Evolutionary conservation across 768 basidiomycete species (phyloP), one percentile per base, ranked within the genome.

Genomic region (Calocera viscosa): DNA sequence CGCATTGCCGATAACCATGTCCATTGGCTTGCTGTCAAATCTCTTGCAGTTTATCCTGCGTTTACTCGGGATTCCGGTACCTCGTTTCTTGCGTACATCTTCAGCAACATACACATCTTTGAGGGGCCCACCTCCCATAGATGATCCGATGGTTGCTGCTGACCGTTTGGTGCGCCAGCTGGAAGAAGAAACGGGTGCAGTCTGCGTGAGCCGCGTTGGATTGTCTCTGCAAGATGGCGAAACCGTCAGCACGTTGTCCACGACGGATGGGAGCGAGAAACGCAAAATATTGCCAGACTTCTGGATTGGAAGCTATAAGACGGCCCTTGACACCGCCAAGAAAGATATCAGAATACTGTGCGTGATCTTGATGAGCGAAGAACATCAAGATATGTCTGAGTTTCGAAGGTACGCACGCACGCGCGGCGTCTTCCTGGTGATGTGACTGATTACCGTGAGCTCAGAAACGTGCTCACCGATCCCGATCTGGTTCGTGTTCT

Each of bases 321-420:
- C 87, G 2, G 88, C 87, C 41, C 76, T 95, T 69, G 80, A 83
- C 65, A 72, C 75, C 40, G 89, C 91, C 68, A 84, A 91, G 73
- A 83, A 80, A 64, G 89, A 94, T 49, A 77, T 80, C 24, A 84
- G 83, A 74, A 81, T 96, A 64, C 87, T 87, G 0, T 90, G 92
- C 71, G 83, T 94, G 1, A 76, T 97, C 2, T 79, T 98, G 33
- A 86, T 91, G 67, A 92, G 89, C 71, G 86, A 86, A 39, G 94
- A 96, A 73, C 94, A 99, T 71, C 93, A 97, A 73, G 87, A 93
- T 69, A 89, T 88, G 26, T 78, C 85, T 1, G 87, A 86, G 69
- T 97, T 97, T 79, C 94, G 94, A 76, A 82, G 86, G 88, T 88
- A 28, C 26, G 82, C 71, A 24, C 71, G 3, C 38, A 28, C 60